Evolutionary conservation across 163 green algal genomes (phyloP).

Genomic region (Chlamydomonas reinhardtii): DNA sequence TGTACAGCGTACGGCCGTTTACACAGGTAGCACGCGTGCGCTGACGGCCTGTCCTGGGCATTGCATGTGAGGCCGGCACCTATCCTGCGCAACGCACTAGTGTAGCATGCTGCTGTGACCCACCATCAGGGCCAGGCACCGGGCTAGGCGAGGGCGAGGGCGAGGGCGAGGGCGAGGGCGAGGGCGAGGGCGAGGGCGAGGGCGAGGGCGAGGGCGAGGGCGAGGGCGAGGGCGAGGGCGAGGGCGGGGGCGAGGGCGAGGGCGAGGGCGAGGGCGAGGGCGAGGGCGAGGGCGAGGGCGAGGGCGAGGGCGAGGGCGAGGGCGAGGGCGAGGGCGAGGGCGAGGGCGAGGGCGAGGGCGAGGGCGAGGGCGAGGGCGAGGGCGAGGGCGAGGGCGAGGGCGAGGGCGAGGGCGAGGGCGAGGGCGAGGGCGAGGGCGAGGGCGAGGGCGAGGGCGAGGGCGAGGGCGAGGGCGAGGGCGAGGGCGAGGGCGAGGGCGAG

Average conservation of each 20-base stretch:
- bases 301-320: not conserved
- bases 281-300: not conserved
- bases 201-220: not conserved
- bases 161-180: not conserved
- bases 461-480: not conserved
- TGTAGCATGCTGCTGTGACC: too few species aligned
- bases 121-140: not conserved
- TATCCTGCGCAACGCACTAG: too few species aligned
- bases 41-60: too few species aligned
- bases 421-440: not conserved
- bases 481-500: not conserved
- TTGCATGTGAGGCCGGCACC: too few species aligned
- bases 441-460: not conserved
- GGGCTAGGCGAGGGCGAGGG: not conserved
- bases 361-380: not conserved
- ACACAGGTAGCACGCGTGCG: too few species aligned
- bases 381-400: not conserved
- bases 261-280: not conserved
- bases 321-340: not conserved
- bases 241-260: not conserved
- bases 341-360: not conserved
- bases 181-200: not conserved
- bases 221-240: not conserved
- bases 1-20: too few species aligned
- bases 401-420: not conserved